Base-by-base conservation (phyloP, 1,284 basidiomycete genomes). In the Exsudoporus floridanus region DNA sequence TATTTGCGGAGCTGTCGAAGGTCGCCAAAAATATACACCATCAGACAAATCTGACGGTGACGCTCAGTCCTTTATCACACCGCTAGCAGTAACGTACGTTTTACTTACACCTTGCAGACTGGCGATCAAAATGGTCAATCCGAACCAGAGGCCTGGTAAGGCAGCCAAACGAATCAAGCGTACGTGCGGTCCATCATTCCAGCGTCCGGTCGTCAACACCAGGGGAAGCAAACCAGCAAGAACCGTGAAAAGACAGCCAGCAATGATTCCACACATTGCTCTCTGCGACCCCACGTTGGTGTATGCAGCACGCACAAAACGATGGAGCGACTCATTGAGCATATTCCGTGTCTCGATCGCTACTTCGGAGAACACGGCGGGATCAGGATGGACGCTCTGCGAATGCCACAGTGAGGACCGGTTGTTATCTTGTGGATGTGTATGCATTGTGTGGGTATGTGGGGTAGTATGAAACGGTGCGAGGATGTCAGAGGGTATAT, bases 11-110 rank as follows among this genome's bases (percentile, higher is more conserved):
- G 76, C 62, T 91, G 89, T 9, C 88, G 77, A 28, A 89, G 73
- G 67, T 91, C 88, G n/a, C 88, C 88, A 61, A 90, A 89, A 23
- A 91, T 63, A 65, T 89, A 91, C 13, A 91, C 82, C 66, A 88
- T 86, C 56, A 90, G 49, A 56, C 83, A 71, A 16, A 86, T 14
- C 67, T 78, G 65, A 48, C 5, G 18, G 41, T 0, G 30, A 39
- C 3, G 37, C 25, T 53, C 25, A 62, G 53, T 27, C 18, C 30
- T 21, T 28, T 35, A 31, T 23, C n/a, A 19, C 9, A 9, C 13
- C 8, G 6, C 28, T 12, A 27, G 37, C 14, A 25, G 8, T 16
- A 13, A 40, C 28, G 38, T 1, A 39, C 13, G 38, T 33, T 4
- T 31, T 16, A 58, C 66, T 61, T 38, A 83, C 80, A 3, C 88